phyloP scores from a whole-genome alignment of 1,284 basidiomycete genomes.

The Xerocomus nothofagi region DNA sequence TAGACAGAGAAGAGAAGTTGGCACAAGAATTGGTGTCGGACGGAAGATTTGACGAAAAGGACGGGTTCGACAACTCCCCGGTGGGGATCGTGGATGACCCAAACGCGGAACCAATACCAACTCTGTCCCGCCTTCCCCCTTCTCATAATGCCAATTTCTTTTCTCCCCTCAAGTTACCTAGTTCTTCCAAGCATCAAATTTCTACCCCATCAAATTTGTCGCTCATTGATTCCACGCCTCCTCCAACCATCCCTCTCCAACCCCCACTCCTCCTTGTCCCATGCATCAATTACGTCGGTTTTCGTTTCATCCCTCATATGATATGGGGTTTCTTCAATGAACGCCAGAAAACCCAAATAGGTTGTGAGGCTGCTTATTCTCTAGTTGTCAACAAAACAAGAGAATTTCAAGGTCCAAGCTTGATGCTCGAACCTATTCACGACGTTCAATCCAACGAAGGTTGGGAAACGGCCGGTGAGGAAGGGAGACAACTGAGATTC shows the following conservation, averaged over 20 bases:
- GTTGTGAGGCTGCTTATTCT: constrained; percentile 80
- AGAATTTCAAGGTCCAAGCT: constrained; percentile 53
- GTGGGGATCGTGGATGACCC: constrained; percentile 32
- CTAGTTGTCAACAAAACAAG: constrained; percentile 70
- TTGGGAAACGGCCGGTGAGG: constrained; percentile 1
- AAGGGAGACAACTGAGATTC: background rate
- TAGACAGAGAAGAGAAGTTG: constrained; percentile 78
- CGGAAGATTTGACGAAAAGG: constrained; percentile 73
- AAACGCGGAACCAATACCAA: constrained; percentile 40
- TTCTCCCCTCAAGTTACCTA: constrained; percentile 41
- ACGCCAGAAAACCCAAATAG: constrained; percentile 73
- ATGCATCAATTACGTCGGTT: constrained; percentile 86
- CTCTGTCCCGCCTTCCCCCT: constrained; percentile 40
- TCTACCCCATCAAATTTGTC: constrained; percentile 14
- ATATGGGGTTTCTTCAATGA: constrained; percentile 93
- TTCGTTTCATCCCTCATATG: constrained; percentile 87
- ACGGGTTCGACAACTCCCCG: constrained; percentile 32
- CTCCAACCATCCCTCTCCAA: constrained; percentile 66
- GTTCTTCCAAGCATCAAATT: constrained; percentile 24
- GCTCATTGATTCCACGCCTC: constrained; percentile 42
- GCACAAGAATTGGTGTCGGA: constrained; percentile 71
- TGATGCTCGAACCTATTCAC: constrained; percentile 17
- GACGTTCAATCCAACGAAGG: constrained; percentile 3
- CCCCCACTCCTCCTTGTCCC: constrained; percentile 87
- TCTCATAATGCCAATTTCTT: constrained; percentile 41